Evolutionary conservation across 345 rosid genomes (phyloP), one percentile per base, ranked within the genome.

Genomic region (Raphanus sativus): DNA sequence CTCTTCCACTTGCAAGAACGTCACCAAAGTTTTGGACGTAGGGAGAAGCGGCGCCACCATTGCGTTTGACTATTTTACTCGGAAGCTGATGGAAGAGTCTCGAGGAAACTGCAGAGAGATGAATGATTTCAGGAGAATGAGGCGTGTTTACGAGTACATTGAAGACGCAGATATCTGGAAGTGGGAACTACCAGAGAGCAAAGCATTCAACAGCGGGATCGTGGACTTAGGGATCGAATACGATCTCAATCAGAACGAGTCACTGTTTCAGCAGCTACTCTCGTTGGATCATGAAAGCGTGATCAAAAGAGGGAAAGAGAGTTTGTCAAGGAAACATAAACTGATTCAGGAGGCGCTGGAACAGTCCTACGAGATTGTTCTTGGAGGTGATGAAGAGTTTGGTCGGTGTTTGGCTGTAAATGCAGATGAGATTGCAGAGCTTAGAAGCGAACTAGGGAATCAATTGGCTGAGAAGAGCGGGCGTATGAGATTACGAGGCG

Each of bases 161-260:
- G 91, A 87, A 78, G 92, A 87, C 38, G 94, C 80, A 0, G 97
- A 89, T 81, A 86, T 91, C 36, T 91, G 94, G 97, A 84, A 83
- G 67, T 91, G 97, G 97, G 73, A 73, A n/a, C 70, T 87, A 33
- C 85, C 85, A 3, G 79, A 89, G 69, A 89, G 94, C 77, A 89
- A 88, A 81, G 90, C 89, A 70, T 91, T 91, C 70, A 82, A 83
- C 70, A 88, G 94, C 29, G 97, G 97, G 12, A 85, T 91, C 76
- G 74, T 86, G 61, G 94, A 88, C 79, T 77, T 77, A 34, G 78
- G 81, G 45, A 73, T 91, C 13, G 91, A 89, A 69, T 89, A 82
- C 62, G 71, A 75, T 38, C 4, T 38, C 66, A 80, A 58, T 32
- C 55, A 33, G 17, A 89, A 89, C 65, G 86, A 85, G 2, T 85